Conservation (phyloP, 1,284 basidiomycete species). For the Peniophora sp. region DNA sequence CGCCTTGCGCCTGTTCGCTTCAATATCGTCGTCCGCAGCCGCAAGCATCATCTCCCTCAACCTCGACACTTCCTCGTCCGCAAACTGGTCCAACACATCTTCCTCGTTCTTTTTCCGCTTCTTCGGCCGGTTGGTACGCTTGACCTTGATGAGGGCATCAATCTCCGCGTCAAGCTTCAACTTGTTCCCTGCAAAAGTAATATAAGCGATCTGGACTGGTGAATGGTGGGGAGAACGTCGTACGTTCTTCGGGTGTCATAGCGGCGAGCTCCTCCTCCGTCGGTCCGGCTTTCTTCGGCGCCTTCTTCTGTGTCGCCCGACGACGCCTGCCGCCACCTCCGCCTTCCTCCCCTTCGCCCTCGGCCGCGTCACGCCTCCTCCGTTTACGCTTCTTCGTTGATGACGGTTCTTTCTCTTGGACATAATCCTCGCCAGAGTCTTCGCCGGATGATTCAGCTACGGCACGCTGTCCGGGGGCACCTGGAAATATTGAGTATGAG, state of each 20-base stretch:
- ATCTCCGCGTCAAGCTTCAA: conserved; percentile 64
- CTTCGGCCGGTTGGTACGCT: conserved; percentile 54
- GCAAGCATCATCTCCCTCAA: conserved; percentile 81
- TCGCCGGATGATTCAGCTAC: conserved; percentile 43
- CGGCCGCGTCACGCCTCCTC: conserved; percentile 20
- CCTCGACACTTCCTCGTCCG: conserved; percentile 86
- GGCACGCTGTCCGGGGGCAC: conserved; percentile 13
- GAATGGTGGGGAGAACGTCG: conserved; percentile 13
- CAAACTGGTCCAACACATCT: conserved; percentile 75
- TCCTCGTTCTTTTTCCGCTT: conserved; percentile 70
- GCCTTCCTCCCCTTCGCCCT: conserved; percentile 31
- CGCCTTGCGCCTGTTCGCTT: conserved; percentile 74
- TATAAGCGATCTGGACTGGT: conserved; percentile 5
- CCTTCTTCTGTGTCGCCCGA: conserved; percentile 30
- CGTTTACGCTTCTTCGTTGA: conserved; percentile 40
- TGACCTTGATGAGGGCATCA: conserved; percentile 80
- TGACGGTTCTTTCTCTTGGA: conserved; percentile 41
- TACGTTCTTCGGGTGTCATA: conserved; percentile 67
- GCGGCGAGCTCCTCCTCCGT: conserved; percentile 56
- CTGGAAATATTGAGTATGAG: background rate
- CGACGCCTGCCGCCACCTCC: conserved; percentile 23
- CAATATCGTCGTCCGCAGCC: conserved; percentile 82
- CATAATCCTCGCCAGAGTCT: conserved; percentile 63
- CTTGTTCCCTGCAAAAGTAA: conserved; percentile 43
- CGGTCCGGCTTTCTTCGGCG: conserved; percentile 39